Percentiles rank a stretch among this genome's conserved stretches.
These are phyloP conservation scores for Penicillium sp. DNA, from an alignment of 2,329 filamentous ascomycete genomes.

Conservation along the genomic window DNA sequence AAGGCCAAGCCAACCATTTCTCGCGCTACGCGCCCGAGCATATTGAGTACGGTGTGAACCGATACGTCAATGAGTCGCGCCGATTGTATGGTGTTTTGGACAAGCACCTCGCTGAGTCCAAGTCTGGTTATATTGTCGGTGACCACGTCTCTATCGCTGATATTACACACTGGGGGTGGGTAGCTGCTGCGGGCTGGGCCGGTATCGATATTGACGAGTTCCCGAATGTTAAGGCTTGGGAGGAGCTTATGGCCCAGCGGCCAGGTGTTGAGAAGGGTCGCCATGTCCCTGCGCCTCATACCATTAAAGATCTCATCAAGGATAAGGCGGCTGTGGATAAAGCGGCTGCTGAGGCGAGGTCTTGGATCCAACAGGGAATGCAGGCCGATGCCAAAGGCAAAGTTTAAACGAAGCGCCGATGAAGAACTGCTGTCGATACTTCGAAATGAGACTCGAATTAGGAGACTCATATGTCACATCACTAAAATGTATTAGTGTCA, in stretches of 20 bases:
- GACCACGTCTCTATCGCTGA: slow-evolving; percentile 60
- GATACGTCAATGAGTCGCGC: slow-evolving; percentile 80
- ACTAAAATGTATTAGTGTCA: too few species aligned
- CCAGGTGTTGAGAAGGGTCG: slow-evolving; percentile 72
- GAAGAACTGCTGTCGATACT: neutral
- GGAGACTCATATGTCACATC: too few species aligned
- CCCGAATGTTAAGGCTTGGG: slow-evolving; percentile 72
- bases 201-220: slow-evolving; percentile 72
- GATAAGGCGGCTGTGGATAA: slow-evolving; percentile 58
- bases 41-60: slow-evolving; percentile 77
- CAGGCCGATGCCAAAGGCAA: slow-evolving; percentile 60
- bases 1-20: slow-evolving; percentile 83
- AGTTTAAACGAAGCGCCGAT: neutral
- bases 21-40: slow-evolving; percentile 74
- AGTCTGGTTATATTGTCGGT: slow-evolving; percentile 52
- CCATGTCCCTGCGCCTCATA: slow-evolving; percentile 66
- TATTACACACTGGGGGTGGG: slow-evolving; percentile 78
- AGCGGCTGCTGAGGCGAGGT: slow-evolving; percentile 50
- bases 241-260: slow-evolving; percentile 65
- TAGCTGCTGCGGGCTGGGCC: slow-evolving; percentile 57
- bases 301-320: slow-evolving; percentile 57
- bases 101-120: slow-evolving; percentile 58
- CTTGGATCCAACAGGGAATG: slow-evolving; percentile 70
- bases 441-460: too few species aligned
- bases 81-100: slow-evolving; percentile 77